phyloP scores from a whole-genome alignment of 768 basidiomycete genomes.

The Podaxis mareebaensis region DNA sequence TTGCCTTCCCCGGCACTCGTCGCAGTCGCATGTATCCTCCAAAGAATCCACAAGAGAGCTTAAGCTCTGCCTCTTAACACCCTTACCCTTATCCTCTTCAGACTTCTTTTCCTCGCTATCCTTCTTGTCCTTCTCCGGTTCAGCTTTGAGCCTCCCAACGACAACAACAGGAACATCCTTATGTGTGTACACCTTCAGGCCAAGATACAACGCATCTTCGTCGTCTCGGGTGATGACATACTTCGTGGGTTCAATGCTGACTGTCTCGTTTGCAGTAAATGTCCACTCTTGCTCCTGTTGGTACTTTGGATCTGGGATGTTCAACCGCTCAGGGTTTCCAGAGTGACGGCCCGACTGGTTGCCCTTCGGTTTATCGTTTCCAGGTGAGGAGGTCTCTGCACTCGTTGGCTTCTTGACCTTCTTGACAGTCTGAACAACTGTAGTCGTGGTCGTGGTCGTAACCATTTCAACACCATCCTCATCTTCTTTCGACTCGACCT shows the following conservation, averaged over 20 bases:
- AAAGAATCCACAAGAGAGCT: conserved; percentile 3
- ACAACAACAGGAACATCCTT: conserved; percentile 41
- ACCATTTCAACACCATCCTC: conserved; percentile 25
- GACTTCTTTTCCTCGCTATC: background rate
- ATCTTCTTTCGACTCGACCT: conserved; percentile 10
- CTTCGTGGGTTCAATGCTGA: conserved; percentile 22
- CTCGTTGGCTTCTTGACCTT: conserved; percentile 24
- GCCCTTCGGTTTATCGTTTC: background rate
- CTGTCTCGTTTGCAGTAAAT: background rate
- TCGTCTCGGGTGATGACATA: conserved; percentile 27
- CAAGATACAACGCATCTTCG: conserved; percentile 41
- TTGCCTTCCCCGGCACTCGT: conserved; percentile 3
- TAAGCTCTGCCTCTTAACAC: background rate
- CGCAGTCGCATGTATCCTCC: conserved; percentile 7
- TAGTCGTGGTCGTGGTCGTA: conserved; percentile 31
- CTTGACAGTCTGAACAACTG: conserved; percentile 23
- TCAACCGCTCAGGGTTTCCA: background rate
- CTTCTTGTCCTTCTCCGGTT: conserved; percentile 27
- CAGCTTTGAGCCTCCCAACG: conserved; percentile 36
- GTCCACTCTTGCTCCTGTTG: conserved; percentile 11
- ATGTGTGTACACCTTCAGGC: conserved; percentile 43
- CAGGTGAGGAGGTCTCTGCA: background rate
- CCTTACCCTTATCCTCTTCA: conserved; percentile 2
- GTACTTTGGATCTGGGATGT: conserved; percentile 9
- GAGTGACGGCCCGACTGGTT: background rate